phyloP scores from a whole-genome alignment of 176 grass and related monocot species.

The Miscanthus lutarioriparius region DNA sequence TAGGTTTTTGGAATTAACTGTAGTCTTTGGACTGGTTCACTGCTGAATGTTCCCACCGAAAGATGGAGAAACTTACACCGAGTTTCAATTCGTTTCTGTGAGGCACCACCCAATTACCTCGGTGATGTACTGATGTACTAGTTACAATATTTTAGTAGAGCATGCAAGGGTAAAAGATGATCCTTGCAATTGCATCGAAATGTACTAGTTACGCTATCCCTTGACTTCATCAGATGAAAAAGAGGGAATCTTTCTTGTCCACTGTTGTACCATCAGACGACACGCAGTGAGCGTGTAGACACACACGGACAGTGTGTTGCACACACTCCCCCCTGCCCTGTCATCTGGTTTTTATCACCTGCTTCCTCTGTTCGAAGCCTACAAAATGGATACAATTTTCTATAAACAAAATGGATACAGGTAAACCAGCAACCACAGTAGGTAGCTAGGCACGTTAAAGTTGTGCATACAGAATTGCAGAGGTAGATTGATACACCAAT shows the following conservation, averaged over 20 bases:
- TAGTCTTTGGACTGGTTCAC: background rate
- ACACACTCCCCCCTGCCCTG: background rate
- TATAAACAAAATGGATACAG: background rate
- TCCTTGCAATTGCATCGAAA: background rate
- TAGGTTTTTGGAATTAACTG: background rate
- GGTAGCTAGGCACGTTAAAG: slow-evolving; percentile 32
- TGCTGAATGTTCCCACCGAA: background rate
- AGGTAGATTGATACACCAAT: background rate
- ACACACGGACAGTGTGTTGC: background rate
- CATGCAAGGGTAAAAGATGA: too few species aligned
- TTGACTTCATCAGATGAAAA: background rate
- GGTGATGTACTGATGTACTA: too few species aligned
- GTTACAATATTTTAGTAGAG: too few species aligned
- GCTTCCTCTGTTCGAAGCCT: too few species aligned
- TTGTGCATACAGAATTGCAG: background rate
- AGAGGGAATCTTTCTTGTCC: background rate
- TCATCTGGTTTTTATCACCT: background rate
- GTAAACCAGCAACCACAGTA: background rate
- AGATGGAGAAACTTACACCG: background rate
- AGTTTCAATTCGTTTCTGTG: background rate
- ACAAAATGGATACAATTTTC: background rate
- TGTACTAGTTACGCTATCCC: background rate
- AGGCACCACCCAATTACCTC: too few species aligned
- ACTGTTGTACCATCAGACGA: too few species aligned
- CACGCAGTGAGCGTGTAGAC: background rate